A percentile compares a stretch with the other conserved stretches of the same genome.
phyloP scores from a whole-genome alignment of 257 asterid species.

The Solanum appendiculatum region DNA sequence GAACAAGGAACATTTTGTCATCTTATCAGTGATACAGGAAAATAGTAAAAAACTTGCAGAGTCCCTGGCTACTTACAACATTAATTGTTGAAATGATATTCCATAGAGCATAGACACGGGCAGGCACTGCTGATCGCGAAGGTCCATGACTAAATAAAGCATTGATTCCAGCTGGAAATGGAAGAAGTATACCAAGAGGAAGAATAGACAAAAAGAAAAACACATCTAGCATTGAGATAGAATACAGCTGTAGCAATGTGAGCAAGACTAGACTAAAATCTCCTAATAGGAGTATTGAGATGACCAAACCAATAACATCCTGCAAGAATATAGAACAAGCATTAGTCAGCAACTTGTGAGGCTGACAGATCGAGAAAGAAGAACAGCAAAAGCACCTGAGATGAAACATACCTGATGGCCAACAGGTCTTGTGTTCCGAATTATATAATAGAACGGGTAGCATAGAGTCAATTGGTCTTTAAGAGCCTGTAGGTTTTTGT shows the following conservation, averaged over 20 bases:
- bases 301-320: slow-evolving; percentile 81
- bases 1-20: neutral
- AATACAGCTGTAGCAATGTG: slow-evolving; percentile 74
- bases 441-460: slow-evolving; percentile 46
- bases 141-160: slow-evolving; percentile 86
- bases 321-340: slow-evolving; percentile 23
- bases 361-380: neutral
- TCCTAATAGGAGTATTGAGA: slow-evolving; percentile 72
- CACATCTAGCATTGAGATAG: slow-evolving; percentile 55
- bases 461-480: slow-evolving; percentile 39
- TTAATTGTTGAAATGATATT: slow-evolving; percentile 66
- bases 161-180: slow-evolving; percentile 84
- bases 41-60: neutral
- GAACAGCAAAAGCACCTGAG: neutral
- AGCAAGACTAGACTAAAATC: slow-evolving; percentile 89
- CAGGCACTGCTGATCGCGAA: slow-evolving; percentile 72
- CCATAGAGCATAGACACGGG: slow-evolving; percentile 84
- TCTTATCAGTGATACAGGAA: neutral
- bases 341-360: neutral
- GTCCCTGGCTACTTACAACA: slow-evolving; percentile 46
- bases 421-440: slow-evolving; percentile 62
- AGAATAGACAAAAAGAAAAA: slow-evolving; percentile 56
- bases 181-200: slow-evolving; percentile 77
- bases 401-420: slow-evolving; percentile 61
- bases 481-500: slow-evolving; percentile 38